Evolutionary conservation across 495 filamentous ascomycete species (phyloP).

Genomic region (Neurospora sp.): DNA sequence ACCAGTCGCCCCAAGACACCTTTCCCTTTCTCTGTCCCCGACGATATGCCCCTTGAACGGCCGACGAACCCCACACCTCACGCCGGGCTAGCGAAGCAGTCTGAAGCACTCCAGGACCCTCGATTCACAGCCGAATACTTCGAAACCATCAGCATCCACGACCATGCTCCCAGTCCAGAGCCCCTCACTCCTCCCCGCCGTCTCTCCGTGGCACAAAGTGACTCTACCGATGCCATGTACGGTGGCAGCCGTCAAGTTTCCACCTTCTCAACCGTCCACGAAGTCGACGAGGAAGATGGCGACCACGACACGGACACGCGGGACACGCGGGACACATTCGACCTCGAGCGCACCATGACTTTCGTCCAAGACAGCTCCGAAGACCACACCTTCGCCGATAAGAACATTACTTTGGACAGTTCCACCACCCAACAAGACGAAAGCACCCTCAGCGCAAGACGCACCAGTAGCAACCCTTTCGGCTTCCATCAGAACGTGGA

Average conservation of each 20-base stretch:
- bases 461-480: neutral
- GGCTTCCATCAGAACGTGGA: neutral
- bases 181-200: neutral
- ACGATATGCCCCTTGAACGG: neutral
- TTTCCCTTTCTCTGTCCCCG: neutral
- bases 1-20: neutral
- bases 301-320: neutral
- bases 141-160: neutral
- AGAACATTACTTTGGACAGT: neutral
- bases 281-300: neutral
- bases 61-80: conserved; percentile 5
- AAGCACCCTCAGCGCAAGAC: neutral
- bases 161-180: neutral
- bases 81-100: neutral
- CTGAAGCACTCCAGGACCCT: neutral
- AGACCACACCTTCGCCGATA: neutral
- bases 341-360: neutral
- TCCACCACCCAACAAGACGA: neutral
- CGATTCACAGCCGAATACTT: neutral
- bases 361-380: neutral
- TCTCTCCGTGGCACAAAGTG: neutral
- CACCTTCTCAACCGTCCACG: neutral
- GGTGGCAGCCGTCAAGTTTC: neutral
- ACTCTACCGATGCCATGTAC: neutral
- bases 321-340: neutral